Conservation (phyloP, 345 rosid genomes). For the Ailanthus altissimus region DNA sequence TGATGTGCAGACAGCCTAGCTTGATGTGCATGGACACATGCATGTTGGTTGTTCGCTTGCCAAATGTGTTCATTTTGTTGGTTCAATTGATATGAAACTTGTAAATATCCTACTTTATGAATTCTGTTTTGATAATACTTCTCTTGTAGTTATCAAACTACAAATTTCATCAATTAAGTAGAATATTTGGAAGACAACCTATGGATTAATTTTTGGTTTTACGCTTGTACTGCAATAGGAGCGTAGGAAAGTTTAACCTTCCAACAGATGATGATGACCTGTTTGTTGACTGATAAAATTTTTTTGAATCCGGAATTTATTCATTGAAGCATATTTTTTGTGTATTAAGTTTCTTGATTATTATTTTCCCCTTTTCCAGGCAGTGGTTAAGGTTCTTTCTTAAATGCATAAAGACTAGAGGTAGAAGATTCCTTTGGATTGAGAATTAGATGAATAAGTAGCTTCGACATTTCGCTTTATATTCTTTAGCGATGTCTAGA, state of each 20-base stretch:
- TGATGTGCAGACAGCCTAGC: no score
- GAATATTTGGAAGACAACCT: no score
- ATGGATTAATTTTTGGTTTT: not conserved
- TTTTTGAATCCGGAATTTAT: not conserved
- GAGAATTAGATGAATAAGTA: not conserved
- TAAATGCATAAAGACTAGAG: not conserved
- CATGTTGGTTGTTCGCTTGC: not conserved
- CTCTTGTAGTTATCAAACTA: not conserved
- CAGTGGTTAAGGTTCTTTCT: not conserved
- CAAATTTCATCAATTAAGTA: not conserved
- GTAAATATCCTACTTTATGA: not conserved
- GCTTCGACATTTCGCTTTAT: not conserved
- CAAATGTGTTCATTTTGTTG: not conserved
- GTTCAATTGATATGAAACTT: not conserved
- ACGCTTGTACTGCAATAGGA: no score
- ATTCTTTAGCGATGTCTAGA: not conserved
- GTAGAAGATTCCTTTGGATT: not conserved
- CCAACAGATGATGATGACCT: not conserved
- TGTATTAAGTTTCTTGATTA: not conserved
- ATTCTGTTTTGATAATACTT: not conserved
- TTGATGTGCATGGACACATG: no score
- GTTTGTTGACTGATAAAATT: not conserved
- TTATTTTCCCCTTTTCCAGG: not conserved
- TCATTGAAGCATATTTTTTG: not conserved
- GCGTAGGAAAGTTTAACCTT: conserved; percentile 1